Percentiles rank a stretch among this genome's conserved stretches.
Conservation (phyloP, 179 eudicot genomes). For the Beta macrorhiza region DNA sequence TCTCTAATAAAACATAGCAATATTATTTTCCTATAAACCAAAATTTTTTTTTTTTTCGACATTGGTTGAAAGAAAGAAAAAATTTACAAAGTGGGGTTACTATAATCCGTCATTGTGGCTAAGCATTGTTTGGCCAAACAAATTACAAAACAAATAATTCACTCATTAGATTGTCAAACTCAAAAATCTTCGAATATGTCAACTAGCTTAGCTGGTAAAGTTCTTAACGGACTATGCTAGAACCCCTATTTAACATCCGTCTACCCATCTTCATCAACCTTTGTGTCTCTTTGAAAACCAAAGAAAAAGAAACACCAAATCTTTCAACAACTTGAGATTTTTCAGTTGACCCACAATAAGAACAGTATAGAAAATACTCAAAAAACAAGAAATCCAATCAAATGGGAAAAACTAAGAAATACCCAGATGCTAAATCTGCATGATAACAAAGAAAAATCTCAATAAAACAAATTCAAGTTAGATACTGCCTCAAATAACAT, state of each 20-base stretch:
- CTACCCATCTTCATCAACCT: background rate
- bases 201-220: background rate
- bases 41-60: too few species aligned
- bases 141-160: too few species aligned
- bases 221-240: background rate
- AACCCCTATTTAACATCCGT: background rate
- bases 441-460: background rate
- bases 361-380: background rate
- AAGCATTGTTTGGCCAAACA: too few species aligned
- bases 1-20: too few species aligned
- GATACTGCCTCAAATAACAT: background rate
- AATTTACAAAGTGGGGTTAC: too few species aligned
- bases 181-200: background rate
- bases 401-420: background rate
- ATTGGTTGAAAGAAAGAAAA: too few species aligned
- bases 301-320: background rate
- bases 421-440: slow-evolving; percentile 3
- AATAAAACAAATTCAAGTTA: too few species aligned
- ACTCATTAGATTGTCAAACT: background rate
- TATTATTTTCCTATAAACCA: too few species aligned
- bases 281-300: background rate
- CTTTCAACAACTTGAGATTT: background rate
- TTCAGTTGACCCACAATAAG: background rate
- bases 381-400: background rate
- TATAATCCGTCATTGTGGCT: too few species aligned